Percentiles rank a stretch among this genome's conserved stretches.
Conservation (phyloP, 768 basidiomycete genomes). For the Boletus fagicola region DNA sequence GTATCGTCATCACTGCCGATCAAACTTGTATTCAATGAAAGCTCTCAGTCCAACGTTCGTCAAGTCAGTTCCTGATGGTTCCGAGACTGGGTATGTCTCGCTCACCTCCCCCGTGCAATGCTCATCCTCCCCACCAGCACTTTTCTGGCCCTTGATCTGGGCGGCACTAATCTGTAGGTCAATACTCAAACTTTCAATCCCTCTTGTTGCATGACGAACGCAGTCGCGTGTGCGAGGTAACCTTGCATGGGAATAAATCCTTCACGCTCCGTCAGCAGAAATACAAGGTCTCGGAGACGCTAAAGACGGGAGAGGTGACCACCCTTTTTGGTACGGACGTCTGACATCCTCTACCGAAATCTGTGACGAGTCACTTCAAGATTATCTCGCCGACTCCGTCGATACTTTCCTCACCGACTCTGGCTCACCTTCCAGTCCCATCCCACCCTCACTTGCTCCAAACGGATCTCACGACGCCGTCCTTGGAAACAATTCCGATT, state of each 20-base stretch:
- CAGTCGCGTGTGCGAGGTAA: slow-evolving; percentile 94
- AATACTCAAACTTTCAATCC: not conserved
- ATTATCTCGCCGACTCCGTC: slow-evolving; percentile 97
- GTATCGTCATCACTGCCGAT: slow-evolving; percentile 15
- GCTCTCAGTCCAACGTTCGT: slow-evolving; percentile 82
- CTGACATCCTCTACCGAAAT: not conserved
- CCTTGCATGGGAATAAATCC: slow-evolving; percentile 83
- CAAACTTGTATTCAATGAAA: not conserved
- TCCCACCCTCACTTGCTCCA: slow-evolving; percentile 29
- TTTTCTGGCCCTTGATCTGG: slow-evolving; percentile 94
- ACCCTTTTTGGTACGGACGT: slow-evolving; percentile 72
- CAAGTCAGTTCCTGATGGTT: slow-evolving; percentile 91
- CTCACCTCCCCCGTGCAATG: not conserved
- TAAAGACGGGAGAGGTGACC: slow-evolving; percentile 90
- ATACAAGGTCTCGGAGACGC: slow-evolving; percentile 89
- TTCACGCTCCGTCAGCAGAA: slow-evolving; percentile 93
- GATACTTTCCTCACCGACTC: slow-evolving; percentile 83
- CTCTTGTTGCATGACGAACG: slow-evolving; percentile 2
- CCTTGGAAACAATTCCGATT: slow-evolving; percentile 28
- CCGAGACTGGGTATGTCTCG: slow-evolving; percentile 78
- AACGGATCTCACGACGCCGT: slow-evolving; percentile 13
- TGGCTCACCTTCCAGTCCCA: slow-evolving; percentile 27
- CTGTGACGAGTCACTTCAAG: slow-evolving; percentile 41
- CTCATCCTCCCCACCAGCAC: slow-evolving; percentile 51
- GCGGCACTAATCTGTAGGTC: slow-evolving; percentile 93